These are phyloP conservation scores for Cyclotella cryptica DNA, from an alignment of 108 stramenopile species.

Conservation along the genomic window DNA sequence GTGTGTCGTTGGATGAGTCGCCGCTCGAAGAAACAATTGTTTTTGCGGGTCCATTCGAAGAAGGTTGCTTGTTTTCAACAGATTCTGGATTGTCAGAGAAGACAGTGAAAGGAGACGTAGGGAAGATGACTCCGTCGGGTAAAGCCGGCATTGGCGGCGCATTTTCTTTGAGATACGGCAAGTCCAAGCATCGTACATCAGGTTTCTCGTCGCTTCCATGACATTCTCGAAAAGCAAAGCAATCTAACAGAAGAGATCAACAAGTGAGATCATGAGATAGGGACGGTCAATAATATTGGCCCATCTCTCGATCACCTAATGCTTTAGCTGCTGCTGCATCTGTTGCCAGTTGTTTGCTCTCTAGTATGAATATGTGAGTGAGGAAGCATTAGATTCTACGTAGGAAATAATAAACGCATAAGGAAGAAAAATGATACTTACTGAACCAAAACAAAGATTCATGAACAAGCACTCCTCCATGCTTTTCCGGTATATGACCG, in stretches of 20 bases:
- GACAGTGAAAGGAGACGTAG: background rate
- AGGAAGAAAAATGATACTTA: constrained; percentile 16
- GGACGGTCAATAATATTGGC: background rate
- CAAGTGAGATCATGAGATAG: background rate
- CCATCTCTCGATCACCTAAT: constrained; percentile 7
- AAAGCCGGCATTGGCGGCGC: constrained; percentile 20
- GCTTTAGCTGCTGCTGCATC: constrained; percentile 59
- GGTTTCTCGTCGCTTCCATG: background rate
- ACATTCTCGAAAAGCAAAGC: constrained; percentile 39
- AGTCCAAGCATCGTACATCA: constrained; percentile 11
- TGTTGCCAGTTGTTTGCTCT: constrained; percentile 48
- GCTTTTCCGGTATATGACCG: background rate
- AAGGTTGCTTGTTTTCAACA: background rate
- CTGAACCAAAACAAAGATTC: constrained; percentile 23
- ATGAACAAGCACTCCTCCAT: background rate
- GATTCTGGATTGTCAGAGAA: background rate
- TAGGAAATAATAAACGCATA: background rate
- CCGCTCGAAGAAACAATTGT: background rate
- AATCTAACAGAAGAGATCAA: constrained; percentile 34
- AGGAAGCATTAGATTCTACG: constrained; percentile 10
- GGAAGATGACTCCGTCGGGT: constrained; percentile 12
- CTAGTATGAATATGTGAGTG: constrained; percentile 17
- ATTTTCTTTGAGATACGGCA: constrained; percentile 20
- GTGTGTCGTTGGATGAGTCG: background rate
- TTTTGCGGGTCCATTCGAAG: background rate